Base-by-base conservation (phyloP, 1,139 yeast species). In the Blastobotrys illinoisensis region DNA sequence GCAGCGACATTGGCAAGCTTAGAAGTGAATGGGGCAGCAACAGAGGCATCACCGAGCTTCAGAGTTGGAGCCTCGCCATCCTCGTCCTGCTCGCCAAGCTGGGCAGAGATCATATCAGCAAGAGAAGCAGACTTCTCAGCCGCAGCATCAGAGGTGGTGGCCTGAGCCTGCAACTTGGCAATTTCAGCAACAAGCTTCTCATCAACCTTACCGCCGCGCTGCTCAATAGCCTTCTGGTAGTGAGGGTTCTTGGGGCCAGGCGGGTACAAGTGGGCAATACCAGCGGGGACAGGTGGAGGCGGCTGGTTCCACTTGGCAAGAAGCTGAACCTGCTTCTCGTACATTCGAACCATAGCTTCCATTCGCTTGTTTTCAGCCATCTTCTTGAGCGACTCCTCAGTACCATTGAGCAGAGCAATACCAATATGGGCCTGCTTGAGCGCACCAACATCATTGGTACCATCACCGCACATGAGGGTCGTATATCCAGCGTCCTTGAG, bases 401-500 rank as follows among this genome's bases (percentile, higher is more conserved):
- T 90, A 75, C 98, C 99, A 67, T 95, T 95, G 70, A 95, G 79
- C 63, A 93, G 77, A 14, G 99, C 99, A 68, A 93, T 91, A 76
- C 99, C 99, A 68, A 93, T 86, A 67, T 93, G 97, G 7, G 99
- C 98, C 75, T 93, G 98, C 72, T 93, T 95, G 74, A 93, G 81
- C 54, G 99, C 99, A 72, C 99, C 99, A 55, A 93, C 99, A 77
- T 93, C 99, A 70, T 93, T 93, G 36, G 99, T 93, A 74, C 99
- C 99, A 74, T 93, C 99, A 78, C 99, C 99, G 75, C 99, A 93
- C 99, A 93, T 93, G 65, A 95, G 80, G 36, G 99, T 93, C 67
- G 82, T 86, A 73, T 91, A 93, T 36, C 97, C 98, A 69, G 90
- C 82, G 57, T 83, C 86, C 71, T 93, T 93, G 69, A 89, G 80